Percentiles rank a stretch among this genome's conserved stretches.
These are phyloP conservation scores for Perkinsus marinus DNA, from an alignment of 169 alveolate genomes.

Conservation along the genomic window DNA sequence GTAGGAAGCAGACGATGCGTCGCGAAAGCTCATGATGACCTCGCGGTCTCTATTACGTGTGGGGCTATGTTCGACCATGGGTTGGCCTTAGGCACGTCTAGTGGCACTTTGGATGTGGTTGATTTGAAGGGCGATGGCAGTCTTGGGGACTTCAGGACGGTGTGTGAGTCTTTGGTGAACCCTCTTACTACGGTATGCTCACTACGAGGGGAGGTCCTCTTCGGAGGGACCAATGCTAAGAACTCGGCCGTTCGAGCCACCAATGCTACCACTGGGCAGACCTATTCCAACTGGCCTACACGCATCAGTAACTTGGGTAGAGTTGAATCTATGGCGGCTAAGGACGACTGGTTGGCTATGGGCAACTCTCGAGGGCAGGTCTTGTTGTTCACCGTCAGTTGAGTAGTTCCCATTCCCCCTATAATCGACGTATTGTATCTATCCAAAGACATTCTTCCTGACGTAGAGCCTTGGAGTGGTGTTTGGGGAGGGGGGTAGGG, in stretches of 20 bases:
- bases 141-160: background rate
- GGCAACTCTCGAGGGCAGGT: background rate
- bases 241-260: background rate
- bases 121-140: background rate
- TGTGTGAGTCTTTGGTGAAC: background rate
- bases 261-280: background rate
- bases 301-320: background rate
- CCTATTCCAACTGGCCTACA: background rate
- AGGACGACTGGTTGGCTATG: background rate
- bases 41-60: background rate
- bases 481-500: background rate
- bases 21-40: background rate
- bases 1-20: background rate
- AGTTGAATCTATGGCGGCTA: background rate
- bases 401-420: background rate
- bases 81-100: background rate
- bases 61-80: background rate
- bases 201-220: background rate
- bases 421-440: background rate
- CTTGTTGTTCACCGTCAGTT: background rate
- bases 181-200: background rate
- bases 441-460: background rate
- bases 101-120: background rate
- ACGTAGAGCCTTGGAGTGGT: background rate
- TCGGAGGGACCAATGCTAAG: background rate